Base-by-base conservation (phyloP, 2,329 filamentous ascomycete species). In the Whalleya microplaca region DNA sequence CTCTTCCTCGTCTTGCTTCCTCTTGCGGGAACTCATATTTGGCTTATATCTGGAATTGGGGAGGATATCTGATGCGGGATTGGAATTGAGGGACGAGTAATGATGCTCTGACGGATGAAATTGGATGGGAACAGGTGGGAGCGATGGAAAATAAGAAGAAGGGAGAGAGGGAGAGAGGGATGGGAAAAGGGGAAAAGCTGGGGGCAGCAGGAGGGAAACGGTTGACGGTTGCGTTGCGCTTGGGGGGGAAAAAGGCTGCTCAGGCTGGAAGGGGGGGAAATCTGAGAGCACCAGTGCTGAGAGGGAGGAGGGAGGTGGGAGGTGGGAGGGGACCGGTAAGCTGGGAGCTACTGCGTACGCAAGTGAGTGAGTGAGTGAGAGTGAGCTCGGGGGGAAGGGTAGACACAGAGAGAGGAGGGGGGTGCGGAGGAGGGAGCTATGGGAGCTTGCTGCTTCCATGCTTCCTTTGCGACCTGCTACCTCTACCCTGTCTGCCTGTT, bases 1-100 rank as follows among this genome's bases (percentile, higher is more conserved):
- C 58, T 72, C 69, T 47, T 69, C 66, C 21, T 71, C 70, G 20
- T 70, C 69, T 52, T 66, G 64, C 66, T 72, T 72, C 55, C 70
- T 71, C 67, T 72, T 72, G 47, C 70, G 69, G 32, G 68, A 63
- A 58, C 63, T 67, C 70, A 72, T 72, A 51, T 49, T 63, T 45
- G 51, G 32, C 44, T 62, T 58, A 53, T 37, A 51, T 55, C 51
- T 49, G 45, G 45, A 21, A 20, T 48, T 21, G 42, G 48, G 47
- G 40, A 27, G 29, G 46, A 37, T 45, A 41, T 42, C n/a, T 43
- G 50, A 46, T 57, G 19, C 12, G 23, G 44, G 41, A 51, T 37
- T 12, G 41, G 55, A 21, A 48, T 51, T n/a, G 14, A 16, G 45
- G 45, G 53, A 43, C 14, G 19, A 48, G 32, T n/a, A 54, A 51